Conservation (phyloP, 352 stramenopile species). For the Phytopythium delawarense region DNA sequence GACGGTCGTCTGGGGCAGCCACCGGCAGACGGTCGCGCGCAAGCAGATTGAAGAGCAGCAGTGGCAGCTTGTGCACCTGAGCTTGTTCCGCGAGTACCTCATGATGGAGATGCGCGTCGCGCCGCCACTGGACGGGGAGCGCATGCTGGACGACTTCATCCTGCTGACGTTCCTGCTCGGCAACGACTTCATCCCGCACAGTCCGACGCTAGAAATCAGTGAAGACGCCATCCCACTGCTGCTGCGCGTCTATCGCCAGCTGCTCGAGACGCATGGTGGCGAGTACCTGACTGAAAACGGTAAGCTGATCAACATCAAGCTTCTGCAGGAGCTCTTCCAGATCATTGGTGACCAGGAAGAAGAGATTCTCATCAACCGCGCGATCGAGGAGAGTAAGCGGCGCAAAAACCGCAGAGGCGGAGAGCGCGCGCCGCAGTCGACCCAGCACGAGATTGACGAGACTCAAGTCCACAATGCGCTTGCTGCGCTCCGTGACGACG, state of each 20-base stretch:
- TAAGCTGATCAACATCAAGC: slow-evolving; percentile 84
- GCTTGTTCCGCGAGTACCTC: slow-evolving; percentile 97
- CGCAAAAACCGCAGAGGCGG: slow-evolving; percentile 26
- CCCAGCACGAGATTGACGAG: slow-evolving; percentile 45
- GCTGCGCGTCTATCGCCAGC: slow-evolving; percentile 88
- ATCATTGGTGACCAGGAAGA: slow-evolving; percentile 93
- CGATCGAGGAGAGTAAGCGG: slow-evolving; percentile 47
- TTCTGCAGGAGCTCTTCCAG: slow-evolving; percentile 91
- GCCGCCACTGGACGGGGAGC: slow-evolving; percentile 74
- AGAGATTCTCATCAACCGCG: slow-evolving; percentile 88
- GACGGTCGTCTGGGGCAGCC: slow-evolving; percentile 94
- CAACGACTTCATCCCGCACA: slow-evolving; percentile 99
- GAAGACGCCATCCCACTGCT: slow-evolving; percentile 97
- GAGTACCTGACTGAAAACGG: slow-evolving; percentile 93
- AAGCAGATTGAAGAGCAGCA: slow-evolving; percentile 95
- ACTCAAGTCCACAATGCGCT: slow-evolving; percentile 42
- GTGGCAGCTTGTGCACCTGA: slow-evolving; percentile 97
- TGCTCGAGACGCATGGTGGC: slow-evolving; percentile 74
- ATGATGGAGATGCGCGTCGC: slow-evolving; percentile 93
- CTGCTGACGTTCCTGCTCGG: slow-evolving; percentile 99
- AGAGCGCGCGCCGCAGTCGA: slow-evolving; percentile 17
- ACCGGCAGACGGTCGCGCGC: slow-evolving; percentile 46
- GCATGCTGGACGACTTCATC: slow-evolving; percentile 99
- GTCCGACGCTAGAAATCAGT: slow-evolving; percentile 97
- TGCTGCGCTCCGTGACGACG: slow-evolving; percentile 33